A percentile compares a stretch with the other conserved stretches of the same genome.
These are phyloP conservation scores for Sclerotinia subarctica DNA, from an alignment of 2,329 filamentous ascomycete species.

Conservation along the genomic window DNA sequence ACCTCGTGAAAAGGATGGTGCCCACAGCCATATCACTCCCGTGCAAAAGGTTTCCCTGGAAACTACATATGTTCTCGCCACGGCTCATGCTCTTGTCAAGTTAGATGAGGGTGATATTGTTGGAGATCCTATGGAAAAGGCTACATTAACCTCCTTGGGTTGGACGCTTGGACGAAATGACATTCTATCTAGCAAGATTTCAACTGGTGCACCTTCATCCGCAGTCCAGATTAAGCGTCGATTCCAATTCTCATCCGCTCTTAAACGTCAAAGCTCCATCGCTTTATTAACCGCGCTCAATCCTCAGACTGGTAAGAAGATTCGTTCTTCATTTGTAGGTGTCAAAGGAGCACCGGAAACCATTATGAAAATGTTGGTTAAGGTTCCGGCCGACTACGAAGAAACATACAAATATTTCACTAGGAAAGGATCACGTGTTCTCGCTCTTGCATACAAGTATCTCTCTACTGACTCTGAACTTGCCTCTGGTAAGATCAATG, in stretches of 20 bases:
- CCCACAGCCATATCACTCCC: slow-evolving; percentile 73
- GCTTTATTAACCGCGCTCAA: slow-evolving; percentile 76
- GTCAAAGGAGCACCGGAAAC: slow-evolving; percentile 98
- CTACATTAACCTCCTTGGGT: slow-evolving; percentile 81
- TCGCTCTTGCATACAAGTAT: slow-evolving; percentile 92
- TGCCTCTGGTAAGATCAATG: slow-evolving; percentile 81
- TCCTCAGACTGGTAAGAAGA: slow-evolving; percentile 68
- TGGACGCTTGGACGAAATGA: slow-evolving; percentile 94
- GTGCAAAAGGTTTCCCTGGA: slow-evolving; percentile 70
- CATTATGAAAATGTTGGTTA: slow-evolving; percentile 86
- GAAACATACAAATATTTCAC: slow-evolving; percentile 99
- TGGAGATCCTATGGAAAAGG: slow-evolving; percentile 98
- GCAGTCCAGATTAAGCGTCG: slow-evolving; percentile 91
- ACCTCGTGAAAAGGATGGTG: slow-evolving; percentile 70
- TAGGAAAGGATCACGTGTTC: slow-evolving; percentile 87
- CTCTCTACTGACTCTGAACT: slow-evolving; percentile 78
- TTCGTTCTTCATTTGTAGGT: slow-evolving; percentile 83
- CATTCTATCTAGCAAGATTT: slow-evolving; percentile 66
- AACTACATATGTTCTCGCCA: slow-evolving; percentile 89
- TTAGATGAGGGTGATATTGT: slow-evolving; percentile 96
- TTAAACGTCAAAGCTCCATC: slow-evolving; percentile 94
- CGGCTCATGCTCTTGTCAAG: slow-evolving; percentile 92
- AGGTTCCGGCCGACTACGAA: slow-evolving; percentile 83
- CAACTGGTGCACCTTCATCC: slow-evolving; percentile 55
- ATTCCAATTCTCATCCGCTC: slow-evolving; percentile 95